Conservation (phyloP, 805 yeast species). For the Myxozyma geophila region DNA sequence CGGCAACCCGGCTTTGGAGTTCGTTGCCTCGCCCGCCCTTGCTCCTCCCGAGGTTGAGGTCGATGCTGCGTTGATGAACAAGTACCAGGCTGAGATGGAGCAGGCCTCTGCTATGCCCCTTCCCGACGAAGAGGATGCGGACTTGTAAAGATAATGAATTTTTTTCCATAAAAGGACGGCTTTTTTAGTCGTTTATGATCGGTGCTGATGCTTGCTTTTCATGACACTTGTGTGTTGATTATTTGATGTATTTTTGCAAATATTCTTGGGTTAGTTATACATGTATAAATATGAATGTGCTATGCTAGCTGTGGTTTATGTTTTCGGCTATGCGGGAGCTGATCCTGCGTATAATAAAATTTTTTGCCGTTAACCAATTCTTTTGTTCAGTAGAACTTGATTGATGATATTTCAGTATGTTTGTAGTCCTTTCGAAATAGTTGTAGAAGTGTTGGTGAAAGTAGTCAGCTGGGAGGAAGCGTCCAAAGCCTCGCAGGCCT, state of each 20-base stretch:
- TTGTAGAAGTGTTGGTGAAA: background rate
- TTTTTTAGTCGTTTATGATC: background rate
- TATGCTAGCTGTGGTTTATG: constrained; percentile 10
- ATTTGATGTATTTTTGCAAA: constrained; percentile 10
- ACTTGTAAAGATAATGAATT: constrained; percentile 62
- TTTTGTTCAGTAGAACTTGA: background rate
- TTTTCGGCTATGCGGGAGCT: background rate
- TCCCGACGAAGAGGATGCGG: constrained; percentile 99
- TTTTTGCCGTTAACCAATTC: background rate
- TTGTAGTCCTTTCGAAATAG: background rate
- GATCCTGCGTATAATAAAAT: background rate
- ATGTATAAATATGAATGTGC: constrained; percentile 17
- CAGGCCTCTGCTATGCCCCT: constrained; percentile 99
- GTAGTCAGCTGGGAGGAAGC: background rate
- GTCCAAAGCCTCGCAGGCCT: background rate
- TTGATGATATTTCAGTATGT: too few species aligned
- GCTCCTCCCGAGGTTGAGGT: constrained; percentile 99
- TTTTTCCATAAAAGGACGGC: background rate
- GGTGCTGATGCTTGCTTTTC: constrained; percentile 1
- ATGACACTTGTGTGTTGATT: background rate
- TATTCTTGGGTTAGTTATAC: constrained; percentile 16
- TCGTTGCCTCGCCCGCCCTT: constrained; percentile 98
- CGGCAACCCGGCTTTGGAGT: constrained; percentile 97
- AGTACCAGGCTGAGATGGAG: constrained; percentile 99
- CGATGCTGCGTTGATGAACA: constrained; percentile 94